Conservation (phyloP, 2,329 filamentous ascomycete species). For the Metarhizium guizhouense region DNA sequence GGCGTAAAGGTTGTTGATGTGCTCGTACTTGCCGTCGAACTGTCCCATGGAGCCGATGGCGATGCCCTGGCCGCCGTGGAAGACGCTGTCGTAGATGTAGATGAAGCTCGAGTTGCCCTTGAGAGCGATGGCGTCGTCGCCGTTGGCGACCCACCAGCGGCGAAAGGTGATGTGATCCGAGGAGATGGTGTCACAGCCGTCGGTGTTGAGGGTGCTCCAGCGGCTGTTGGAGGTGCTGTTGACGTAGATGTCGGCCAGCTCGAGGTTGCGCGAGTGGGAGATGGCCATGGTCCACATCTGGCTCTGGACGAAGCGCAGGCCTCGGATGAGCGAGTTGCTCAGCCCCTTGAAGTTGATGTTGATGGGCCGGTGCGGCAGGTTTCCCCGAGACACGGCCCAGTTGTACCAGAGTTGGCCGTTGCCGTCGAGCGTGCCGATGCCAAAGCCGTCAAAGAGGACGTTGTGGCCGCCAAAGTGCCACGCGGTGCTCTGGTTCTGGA, state of each 20-base stretch:
- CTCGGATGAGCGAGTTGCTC: constrained; percentile 37
- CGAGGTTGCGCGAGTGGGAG: constrained; percentile 34
- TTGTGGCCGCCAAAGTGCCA: constrained; percentile 46
- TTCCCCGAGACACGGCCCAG: constrained; percentile 32
- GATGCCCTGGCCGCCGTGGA: constrained; percentile 41
- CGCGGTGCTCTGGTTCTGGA: constrained; percentile 46
- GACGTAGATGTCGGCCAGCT: constrained; percentile 42
- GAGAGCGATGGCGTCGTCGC: constrained; percentile 43
- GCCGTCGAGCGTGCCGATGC: constrained; percentile 45
- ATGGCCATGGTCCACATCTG: constrained; percentile 55
- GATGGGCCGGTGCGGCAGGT: constrained; percentile 41
- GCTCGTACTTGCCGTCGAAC: constrained; percentile 37
- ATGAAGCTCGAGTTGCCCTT: constrained; percentile 51
- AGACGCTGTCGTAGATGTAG: constrained; percentile 35
- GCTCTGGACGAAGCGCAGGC: constrained; percentile 42
- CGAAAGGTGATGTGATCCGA: constrained; percentile 41
- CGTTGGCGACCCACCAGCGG: constrained; percentile 40
- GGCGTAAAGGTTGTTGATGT: constrained; percentile 38
- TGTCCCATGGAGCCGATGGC: constrained; percentile 50
- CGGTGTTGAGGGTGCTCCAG: constrained; percentile 28
- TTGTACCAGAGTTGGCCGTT: constrained; percentile 54
- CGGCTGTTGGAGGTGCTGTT: constrained; percentile 34
- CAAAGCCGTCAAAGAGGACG: constrained; percentile 39
- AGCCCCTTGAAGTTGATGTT: constrained; percentile 36
- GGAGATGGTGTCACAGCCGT: constrained; percentile 42